Base-by-base conservation (phyloP, 1,284 basidiomycete species). In the Golubevia sp. region DNA sequence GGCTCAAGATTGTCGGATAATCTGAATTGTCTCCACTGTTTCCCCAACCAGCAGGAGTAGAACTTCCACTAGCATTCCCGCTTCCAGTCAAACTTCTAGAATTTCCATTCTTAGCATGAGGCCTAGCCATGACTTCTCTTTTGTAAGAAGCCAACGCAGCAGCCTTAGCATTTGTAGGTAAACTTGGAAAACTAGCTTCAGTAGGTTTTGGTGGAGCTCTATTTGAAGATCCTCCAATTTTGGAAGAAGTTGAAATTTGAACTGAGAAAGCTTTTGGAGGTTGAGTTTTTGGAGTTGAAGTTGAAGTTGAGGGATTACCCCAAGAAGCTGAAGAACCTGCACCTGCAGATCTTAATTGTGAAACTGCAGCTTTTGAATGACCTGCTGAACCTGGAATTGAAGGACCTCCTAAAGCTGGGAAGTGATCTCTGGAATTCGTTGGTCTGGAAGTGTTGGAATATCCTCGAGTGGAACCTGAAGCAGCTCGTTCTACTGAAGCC, bases 401-500 rank as follows among this genome's bases (percentile, higher is more conserved):
- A 44, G 38, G 18, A 44, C 38, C 38, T 6, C 38, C 38, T 18
- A 44, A 15, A 44, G 38, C 38, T 44, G 38, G 38, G 38, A 44
- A 44, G 18, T 44, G 38, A 44, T 44, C 38, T 44, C 38, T 44
- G 6, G 27, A 38, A 30, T 26, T 44, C 23, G 64, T 53, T 34
- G 3, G 38, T 21, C n/a, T 27, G 25, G 7, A 49, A 38, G 27
- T 34, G 25, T 15, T 44, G 18, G n/a, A 21, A 7, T 24, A 24
- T 15, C n/a, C 25, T 20, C 21, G 20, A 11, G 49, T 25, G 20
- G 60, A 59, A 30, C 27, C 27, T 2, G 56, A 58, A 2, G 76
- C 76, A 1, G 79, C 79, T 1, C 78, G 63, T 56, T 80, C 79
- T 21, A 82, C 79, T 51, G 74, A 78, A 13, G 61, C 75, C 79